phyloP scores from a whole-genome alignment of 2,329 filamentous ascomycete species.

The Alternaria burnsii region DNA sequence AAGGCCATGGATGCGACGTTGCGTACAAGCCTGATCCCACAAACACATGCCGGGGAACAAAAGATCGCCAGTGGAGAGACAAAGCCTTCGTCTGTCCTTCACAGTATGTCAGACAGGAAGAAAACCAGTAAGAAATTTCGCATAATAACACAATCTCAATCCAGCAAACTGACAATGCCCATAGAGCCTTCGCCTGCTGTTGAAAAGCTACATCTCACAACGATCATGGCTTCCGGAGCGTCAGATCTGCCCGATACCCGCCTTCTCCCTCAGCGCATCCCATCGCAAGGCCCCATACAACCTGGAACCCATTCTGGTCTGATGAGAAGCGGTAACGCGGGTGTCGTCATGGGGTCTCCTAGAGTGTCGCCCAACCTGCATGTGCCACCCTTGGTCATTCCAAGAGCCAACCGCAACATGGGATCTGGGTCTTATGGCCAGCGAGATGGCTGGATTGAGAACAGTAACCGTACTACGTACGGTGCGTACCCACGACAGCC shows the following conservation, averaged over 20 bases:
- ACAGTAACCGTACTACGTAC: slow-evolving; percentile 24
- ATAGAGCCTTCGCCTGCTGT: slow-evolving; percentile 14
- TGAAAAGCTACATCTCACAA: background rate
- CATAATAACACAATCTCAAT: slow-evolving; percentile 1
- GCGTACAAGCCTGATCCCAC: background rate
- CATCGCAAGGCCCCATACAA: slow-evolving; percentile 5
- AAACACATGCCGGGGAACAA: background rate
- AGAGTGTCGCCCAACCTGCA: slow-evolving; percentile 15
- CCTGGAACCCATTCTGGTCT: slow-evolving; percentile 7
- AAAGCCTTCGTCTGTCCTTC: background rate
- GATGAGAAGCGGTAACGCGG: slow-evolving; percentile 3
- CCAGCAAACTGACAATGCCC: slow-evolving; percentile 17
- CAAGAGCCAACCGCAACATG: slow-evolving; percentile 21
- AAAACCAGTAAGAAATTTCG: slow-evolving; percentile 20
- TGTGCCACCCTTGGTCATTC: slow-evolving; percentile 14
- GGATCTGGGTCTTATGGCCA: slow-evolving; percentile 21
- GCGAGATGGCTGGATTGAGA: slow-evolving; percentile 29
- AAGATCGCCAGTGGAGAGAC: background rate
- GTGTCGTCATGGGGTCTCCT: slow-evolving; percentile 1
- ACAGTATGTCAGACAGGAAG: background rate
- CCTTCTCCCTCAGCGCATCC: background rate
- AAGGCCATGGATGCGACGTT: slow-evolving; percentile 7
- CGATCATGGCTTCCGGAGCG: background rate
- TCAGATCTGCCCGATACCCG: slow-evolving; percentile 1
- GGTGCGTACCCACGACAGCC: slow-evolving; percentile 24